These are phyloP conservation scores for Abelmoschus esculentus DNA, from an alignment of 345 rosid genomes.

Conservation along the genomic window DNA sequence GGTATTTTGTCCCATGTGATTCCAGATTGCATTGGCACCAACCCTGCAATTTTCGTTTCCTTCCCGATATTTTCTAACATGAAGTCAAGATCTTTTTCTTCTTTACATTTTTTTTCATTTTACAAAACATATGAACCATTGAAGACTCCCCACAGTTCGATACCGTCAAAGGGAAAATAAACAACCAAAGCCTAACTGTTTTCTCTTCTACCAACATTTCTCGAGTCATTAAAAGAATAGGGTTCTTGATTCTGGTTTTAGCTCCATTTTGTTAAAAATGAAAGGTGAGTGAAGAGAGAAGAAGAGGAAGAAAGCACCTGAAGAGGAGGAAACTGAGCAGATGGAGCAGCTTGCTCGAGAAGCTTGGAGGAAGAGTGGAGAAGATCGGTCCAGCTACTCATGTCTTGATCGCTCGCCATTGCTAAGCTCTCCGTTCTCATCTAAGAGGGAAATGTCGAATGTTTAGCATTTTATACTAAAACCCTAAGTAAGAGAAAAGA, in stretches of 20 bases:
- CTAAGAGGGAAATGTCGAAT: background rate
- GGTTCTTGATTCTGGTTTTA: background rate
- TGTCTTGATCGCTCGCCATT: slow-evolving; percentile 76
- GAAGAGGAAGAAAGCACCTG: slow-evolving; percentile 43
- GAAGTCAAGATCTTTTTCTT: background rate
- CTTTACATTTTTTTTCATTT: background rate
- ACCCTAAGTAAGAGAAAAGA: slow-evolving; percentile 8
- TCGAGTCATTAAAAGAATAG: background rate
- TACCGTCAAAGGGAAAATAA: background rate
- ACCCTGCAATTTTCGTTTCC: background rate
- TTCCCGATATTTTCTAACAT: background rate
- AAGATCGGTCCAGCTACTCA: slow-evolving; percentile 87
- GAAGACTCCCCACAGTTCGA: background rate
- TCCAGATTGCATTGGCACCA: background rate
- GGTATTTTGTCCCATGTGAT: background rate
- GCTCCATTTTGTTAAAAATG: background rate
- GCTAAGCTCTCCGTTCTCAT: slow-evolving; percentile 2
- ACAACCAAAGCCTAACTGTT: background rate
- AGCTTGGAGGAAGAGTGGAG: slow-evolving; percentile 89
- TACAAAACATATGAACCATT: background rate
- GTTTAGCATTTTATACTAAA: background rate
- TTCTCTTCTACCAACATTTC: background rate
- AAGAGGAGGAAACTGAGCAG: slow-evolving; percentile 96
- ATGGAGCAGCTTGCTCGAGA: slow-evolving; percentile 94
- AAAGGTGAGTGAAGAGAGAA: background rate